Conservation (phyloP, 2,329 filamentous ascomycete genomes). For the Penicillium janthinellum region DNA sequence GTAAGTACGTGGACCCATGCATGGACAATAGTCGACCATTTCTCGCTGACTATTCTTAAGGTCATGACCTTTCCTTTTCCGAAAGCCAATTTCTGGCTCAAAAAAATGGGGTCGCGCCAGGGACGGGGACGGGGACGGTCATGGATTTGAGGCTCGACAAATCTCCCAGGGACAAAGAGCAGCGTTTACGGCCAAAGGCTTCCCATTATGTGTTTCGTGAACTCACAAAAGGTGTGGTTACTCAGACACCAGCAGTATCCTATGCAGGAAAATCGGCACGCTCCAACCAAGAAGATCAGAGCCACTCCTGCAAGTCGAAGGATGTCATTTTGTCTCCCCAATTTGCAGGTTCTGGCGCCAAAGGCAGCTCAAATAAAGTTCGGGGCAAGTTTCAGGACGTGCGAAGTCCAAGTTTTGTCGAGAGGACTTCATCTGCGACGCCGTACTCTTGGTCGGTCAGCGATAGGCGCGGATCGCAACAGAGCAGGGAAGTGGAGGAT, state of each 20-base stretch:
- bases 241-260: neutral
- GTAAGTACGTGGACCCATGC: constrained; percentile 12
- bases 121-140: neutral
- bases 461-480: neutral
- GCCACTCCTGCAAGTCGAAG: neutral
- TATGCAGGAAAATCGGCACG: neutral
- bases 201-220: neutral
- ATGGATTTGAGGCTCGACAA: neutral
- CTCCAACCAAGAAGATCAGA: neutral
- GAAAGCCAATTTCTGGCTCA: constrained; percentile 25
- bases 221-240: neutral
- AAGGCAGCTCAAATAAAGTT: too few species aligned
- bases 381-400: neutral
- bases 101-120: neutral
- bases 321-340: neutral
- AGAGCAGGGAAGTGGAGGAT: constrained; percentile 7
- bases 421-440: constrained; percentile 1
- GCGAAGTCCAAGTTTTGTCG: neutral
- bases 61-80: constrained; percentile 26
- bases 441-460: constrained; percentile 19
- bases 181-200: neutral
- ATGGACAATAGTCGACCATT: neutral
- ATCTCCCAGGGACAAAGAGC: neutral
- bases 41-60: constrained; percentile 1
- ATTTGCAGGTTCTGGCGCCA: neutral